These are phyloP conservation scores for Cryptosporidium meleagridis DNA, from an alignment of 169 alveolate species.

Conservation along the genomic window DNA sequence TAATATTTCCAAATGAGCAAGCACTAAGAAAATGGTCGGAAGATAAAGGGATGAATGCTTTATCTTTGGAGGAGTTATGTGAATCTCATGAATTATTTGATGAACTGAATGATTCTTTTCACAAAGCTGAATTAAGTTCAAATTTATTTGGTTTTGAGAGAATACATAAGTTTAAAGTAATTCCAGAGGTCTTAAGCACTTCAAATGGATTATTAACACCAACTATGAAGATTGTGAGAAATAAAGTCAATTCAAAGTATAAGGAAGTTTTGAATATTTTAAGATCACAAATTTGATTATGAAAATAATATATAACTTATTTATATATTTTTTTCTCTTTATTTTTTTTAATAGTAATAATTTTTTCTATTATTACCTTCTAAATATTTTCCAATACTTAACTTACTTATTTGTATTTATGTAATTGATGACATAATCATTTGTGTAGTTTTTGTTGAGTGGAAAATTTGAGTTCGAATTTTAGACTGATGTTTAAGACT, in stretches of 20 bases:
- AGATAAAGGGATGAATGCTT: not conserved
- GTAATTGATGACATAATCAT: too few relatives aligned
- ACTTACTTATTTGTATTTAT: not conserved
- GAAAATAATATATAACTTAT: not conserved
- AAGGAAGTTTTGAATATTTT: conserved; percentile 64
- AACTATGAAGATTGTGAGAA: conserved; percentile 75
- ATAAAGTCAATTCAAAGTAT: conserved; percentile 62
- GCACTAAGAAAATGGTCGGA: conserved; percentile 75
- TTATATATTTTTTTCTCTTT: too few relatives aligned
- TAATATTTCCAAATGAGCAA: conserved; percentile 83
- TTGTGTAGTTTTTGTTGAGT: too few relatives aligned
- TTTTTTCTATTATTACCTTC: too few relatives aligned
- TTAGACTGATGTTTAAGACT: too few relatives aligned
- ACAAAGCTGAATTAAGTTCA: conserved; percentile 21
- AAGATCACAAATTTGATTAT: conserved; percentile 8
- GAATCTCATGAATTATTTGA: conserved; percentile 41
- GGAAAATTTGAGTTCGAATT: not conserved
- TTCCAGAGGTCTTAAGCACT: conserved; percentile 67
- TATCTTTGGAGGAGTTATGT: conserved; percentile 73
- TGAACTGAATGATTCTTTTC: conserved; percentile 51
- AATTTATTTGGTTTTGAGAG: conserved; percentile 76
- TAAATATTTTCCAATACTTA: too few relatives aligned
- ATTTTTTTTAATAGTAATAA: too few relatives aligned
- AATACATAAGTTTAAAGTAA: conserved; percentile 73
- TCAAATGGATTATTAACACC: conserved; percentile 77